A percentile compares a stretch with the other conserved stretches of the same genome.
phyloP scores from a whole-genome alignment of 2,329 filamentous ascomycete species.

The Pestalotiopsis fici region DNA sequence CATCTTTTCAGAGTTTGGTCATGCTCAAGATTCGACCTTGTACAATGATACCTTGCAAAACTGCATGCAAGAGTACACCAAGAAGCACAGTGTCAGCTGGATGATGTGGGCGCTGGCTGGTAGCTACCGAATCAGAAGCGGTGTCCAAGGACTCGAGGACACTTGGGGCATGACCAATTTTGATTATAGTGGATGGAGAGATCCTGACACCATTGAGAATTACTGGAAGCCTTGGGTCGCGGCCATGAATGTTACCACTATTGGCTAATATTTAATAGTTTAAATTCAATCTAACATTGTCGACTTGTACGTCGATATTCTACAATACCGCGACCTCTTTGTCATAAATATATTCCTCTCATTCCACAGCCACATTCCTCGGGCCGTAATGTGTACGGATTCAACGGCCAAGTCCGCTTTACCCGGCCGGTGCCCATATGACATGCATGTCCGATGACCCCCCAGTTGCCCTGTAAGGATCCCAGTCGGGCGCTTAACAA shows the following conservation, averaged over 20 bases:
- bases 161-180: conserved; percentile 49
- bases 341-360: neutral
- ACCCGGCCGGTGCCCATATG: too few relatives aligned
- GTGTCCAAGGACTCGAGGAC: conserved; percentile 45
- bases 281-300: neutral
- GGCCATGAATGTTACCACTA: conserved; percentile 36
- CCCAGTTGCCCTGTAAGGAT: neutral
- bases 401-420: too few relatives aligned
- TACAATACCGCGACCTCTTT: too few relatives aligned
- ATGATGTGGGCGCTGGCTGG: conserved; percentile 51
- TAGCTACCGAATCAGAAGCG: conserved; percentile 45
- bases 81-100: conserved; percentile 46
- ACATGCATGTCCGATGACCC: too few relatives aligned
- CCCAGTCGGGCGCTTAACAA: neutral
- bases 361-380: neutral
- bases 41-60: conserved; percentile 46
- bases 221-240: conserved; percentile 53
- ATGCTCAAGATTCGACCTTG: conserved; percentile 40
- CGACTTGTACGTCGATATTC: neutral
- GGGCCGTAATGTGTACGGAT: neutral
- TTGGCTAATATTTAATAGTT: neutral
- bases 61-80: conserved; percentile 45
- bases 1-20: conserved; percentile 48
- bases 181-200: conserved; percentile 48
- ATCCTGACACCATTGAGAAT: conserved; percentile 42